Base-by-base conservation (phyloP, 495 filamentous ascomycete genomes). In the Aspergillus ellipticus region DNA sequence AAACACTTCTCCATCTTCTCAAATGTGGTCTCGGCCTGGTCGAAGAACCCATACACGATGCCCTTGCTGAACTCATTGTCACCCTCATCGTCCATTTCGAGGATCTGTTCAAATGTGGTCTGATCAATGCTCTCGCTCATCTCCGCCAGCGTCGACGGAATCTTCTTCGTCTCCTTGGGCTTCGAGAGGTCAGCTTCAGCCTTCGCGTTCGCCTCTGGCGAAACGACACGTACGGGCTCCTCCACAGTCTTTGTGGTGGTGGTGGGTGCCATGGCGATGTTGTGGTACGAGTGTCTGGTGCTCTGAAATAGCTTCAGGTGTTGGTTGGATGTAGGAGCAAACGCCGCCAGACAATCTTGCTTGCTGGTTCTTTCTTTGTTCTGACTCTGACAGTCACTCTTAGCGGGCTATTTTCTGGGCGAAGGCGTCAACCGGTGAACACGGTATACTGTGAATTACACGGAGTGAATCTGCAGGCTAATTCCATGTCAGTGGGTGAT, bases 81-180 rank as follows among this genome's bases (percentile, higher is more conserved):
- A 4, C 86, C 85, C 55, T 89, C 87, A 42, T 96, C 92, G 66
- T 96, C 92, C 92, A 96, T 96, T 73, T 96, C 92, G 42, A 97
- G 83, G 69, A 98, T 96, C 73, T 98, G 94, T 55, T 89, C 86
- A 57, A 98, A 98, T 54, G 90, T 94, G 48, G 69, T 63, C 21
- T 73, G 68, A 67, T 98, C 94, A 66, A 98, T 86, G 60, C 76
- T 77, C 57, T 95, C 89, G 42, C 82, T 82, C 55, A 77, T 77
- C 22, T 85, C 81, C 17, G 73, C 67, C 9, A 82, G 68, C 21
- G 67, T 70, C 50, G 73, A 72, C 10, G 75, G 78, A 11, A 39
- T 39, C 35, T 8, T 8, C 35, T 39, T 39, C 11, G 35, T 48
- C 43, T 76, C 65, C 59, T 81, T 78, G 57, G 70, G 69, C 72